Evolutionary conservation across 768 basidiomycete genomes (phyloP).

Genomic region (Lanmaoa rubissima): DNA sequence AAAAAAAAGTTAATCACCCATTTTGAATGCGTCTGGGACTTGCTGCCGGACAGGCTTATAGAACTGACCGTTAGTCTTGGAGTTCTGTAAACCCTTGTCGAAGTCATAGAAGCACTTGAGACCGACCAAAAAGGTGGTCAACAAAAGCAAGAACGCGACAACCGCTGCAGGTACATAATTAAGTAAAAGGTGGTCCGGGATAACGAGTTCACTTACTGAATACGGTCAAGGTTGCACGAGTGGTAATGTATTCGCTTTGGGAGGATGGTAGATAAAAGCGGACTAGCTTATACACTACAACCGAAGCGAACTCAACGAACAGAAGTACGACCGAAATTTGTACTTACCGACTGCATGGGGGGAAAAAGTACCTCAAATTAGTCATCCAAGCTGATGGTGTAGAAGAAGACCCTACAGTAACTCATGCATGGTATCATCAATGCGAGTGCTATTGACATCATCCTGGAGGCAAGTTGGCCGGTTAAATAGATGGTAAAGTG

Average conservation of each 20-base stretch:
- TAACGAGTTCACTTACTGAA: slow-evolving; percentile 57
- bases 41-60: slow-evolving; percentile 33
- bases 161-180: slow-evolving; percentile 47
- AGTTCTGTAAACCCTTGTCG: slow-evolving; percentile 68
- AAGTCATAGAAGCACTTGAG: slow-evolving; percentile 81
- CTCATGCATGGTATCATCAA: slow-evolving; percentile 76
- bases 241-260: slow-evolving; percentile 56
- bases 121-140: slow-evolving; percentile 74
- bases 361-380: slow-evolving; percentile 1
- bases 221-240: slow-evolving; percentile 73
- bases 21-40: slow-evolving; percentile 21
- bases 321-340: background rate
- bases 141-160: slow-evolving; percentile 69
- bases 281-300: slow-evolving; percentile 76
- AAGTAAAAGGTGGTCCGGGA: background rate
- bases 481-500: background rate
- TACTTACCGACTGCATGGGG: slow-evolving; percentile 29
- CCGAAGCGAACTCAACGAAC: background rate
- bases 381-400: background rate
- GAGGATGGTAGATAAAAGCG: slow-evolving; percentile 73
- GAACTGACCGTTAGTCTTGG: slow-evolving; percentile 74
- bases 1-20: slow-evolving; percentile 36
- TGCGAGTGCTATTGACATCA: slow-evolving; percentile 69
- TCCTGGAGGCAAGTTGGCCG: slow-evolving; percentile 31
- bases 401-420: slow-evolving; percentile 57